Conservation (phyloP, 2,329 filamentous ascomycete genomes). For the Parasarocladium wereldwijsianum region DNA sequence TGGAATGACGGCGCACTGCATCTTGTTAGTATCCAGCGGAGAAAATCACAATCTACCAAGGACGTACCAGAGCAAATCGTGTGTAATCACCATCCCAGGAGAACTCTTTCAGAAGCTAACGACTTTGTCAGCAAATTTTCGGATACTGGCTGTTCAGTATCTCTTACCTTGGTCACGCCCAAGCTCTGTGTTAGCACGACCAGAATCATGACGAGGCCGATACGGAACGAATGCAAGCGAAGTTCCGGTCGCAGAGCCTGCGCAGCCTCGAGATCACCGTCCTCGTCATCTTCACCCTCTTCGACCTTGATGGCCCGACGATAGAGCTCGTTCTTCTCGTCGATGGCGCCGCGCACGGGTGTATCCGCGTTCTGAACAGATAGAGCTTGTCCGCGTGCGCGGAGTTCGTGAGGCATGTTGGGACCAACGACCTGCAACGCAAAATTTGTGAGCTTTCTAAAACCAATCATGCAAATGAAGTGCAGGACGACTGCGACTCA, state of each 20-base stretch:
- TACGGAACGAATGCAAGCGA: conserved; percentile 11
- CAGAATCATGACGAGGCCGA: conserved; percentile 13
- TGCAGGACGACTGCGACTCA: conserved; percentile 7
- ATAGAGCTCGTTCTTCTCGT: conserved; percentile 12
- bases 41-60: background rate
- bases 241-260: conserved; percentile 10
- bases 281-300: conserved; percentile 10
- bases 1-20: background rate
- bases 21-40: background rate
- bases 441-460: background rate
- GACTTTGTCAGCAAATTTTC: background rate
- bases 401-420: conserved; percentile 11
- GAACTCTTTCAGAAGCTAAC: background rate
- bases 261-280: conserved; percentile 10
- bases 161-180: conserved; percentile 11
- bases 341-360: conserved; percentile 12
- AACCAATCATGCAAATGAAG: too few relatives aligned
- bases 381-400: conserved; percentile 9
- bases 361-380: conserved; percentile 4
- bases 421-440: conserved; percentile 8
- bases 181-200: conserved; percentile 12
- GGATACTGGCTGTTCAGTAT: background rate
- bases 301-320: conserved; percentile 12
- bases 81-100: conserved; percentile 1
- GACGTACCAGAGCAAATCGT: background rate